phyloP scores from a whole-genome alignment of 257 asterid genomes.

The Sherardia arvensis region DNA sequence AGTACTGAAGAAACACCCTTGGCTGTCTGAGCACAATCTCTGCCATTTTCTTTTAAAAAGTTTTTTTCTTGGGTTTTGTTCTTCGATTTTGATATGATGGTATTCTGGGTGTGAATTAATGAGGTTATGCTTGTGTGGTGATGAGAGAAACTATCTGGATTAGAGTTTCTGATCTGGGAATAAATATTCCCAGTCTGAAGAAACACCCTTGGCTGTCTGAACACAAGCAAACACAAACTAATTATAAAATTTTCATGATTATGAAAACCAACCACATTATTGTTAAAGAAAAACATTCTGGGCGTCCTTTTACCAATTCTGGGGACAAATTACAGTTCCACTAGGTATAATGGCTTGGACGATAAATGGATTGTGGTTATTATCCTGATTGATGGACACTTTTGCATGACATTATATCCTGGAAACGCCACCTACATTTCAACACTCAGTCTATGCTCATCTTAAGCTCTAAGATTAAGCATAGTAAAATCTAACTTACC shows the following conservation, averaged over 20 bases:
- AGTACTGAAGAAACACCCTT: background rate
- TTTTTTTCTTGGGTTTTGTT: too few relatives aligned
- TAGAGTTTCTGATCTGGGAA: background rate
- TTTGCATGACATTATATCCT: slow-evolving; percentile 45
- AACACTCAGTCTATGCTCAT: too few relatives aligned
- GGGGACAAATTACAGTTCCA: slow-evolving; percentile 44
- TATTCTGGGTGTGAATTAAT: too few relatives aligned
- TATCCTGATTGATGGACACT: slow-evolving; percentile 60
- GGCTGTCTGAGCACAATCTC: background rate
- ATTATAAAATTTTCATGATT: too few relatives aligned
- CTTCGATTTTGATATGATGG: too few relatives aligned
- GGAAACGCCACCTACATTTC: slow-evolving; percentile 65
- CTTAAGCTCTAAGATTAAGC: too few relatives aligned
- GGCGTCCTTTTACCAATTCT: slow-evolving; percentile 87
- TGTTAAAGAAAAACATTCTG: too few relatives aligned
- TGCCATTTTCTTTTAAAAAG: background rate
- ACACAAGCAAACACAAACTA: background rate
- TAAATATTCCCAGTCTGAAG: background rate
- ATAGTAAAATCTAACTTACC: too few relatives aligned
- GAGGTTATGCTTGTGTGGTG: background rate
- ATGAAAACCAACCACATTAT: too few relatives aligned
- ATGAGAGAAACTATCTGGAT: background rate
- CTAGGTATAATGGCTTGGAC: slow-evolving; percentile 71
- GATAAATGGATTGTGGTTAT: slow-evolving; percentile 36
- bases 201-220: background rate